Percentiles rank a stretch among this genome's conserved stretches.
Evolutionary conservation across 106 monocot species (phyloP).

Genomic region (Dendrobium chrysotoxum): DNA sequence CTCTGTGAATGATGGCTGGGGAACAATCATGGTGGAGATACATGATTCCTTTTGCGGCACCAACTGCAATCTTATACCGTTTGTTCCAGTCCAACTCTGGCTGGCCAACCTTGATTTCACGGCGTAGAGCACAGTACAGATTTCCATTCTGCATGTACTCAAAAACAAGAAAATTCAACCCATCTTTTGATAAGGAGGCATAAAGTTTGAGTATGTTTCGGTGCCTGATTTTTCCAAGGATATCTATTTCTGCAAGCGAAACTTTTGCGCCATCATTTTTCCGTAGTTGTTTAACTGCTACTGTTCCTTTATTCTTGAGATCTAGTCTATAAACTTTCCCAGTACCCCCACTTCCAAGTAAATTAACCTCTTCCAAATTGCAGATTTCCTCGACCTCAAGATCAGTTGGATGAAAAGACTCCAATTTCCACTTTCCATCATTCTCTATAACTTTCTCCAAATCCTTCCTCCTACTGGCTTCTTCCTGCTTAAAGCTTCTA

Average conservation of each 20-base stretch:
- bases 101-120: slow-evolving; percentile 22
- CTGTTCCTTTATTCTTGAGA: slow-evolving; percentile 36
- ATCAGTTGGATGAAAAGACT: slow-evolving; percentile 54
- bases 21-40: slow-evolving; percentile 86
- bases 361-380: slow-evolving; percentile 46
- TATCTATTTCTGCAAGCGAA: slow-evolving; percentile 50
- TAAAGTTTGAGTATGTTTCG: slow-evolving; percentile 75
- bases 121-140: slow-evolving; percentile 49
- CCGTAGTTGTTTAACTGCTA: slow-evolving; percentile 71
- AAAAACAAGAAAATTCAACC: slow-evolving; percentile 46
- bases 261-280: slow-evolving; percentile 31
- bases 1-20: slow-evolving; percentile 70
- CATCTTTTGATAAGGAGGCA: slow-evolving; percentile 42
- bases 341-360: slow-evolving; percentile 64
- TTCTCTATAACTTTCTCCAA: slow-evolving; percentile 18
- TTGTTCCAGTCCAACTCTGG: slow-evolving; percentile 53
- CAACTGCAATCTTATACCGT: slow-evolving; percentile 67
- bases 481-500: slow-evolving; percentile 45
- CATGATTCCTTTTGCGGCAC: slow-evolving; percentile 75
- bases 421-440: slow-evolving; percentile 40
- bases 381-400: slow-evolving; percentile 57
- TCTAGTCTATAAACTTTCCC: slow-evolving; percentile 63
- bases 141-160: slow-evolving; percentile 82
- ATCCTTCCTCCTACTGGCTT: slow-evolving; percentile 17
- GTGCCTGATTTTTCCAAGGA: slow-evolving; percentile 65